These are phyloP conservation scores for Eucalyptus microcorys DNA, from an alignment of 345 rosid species.

Conservation along the genomic window DNA sequence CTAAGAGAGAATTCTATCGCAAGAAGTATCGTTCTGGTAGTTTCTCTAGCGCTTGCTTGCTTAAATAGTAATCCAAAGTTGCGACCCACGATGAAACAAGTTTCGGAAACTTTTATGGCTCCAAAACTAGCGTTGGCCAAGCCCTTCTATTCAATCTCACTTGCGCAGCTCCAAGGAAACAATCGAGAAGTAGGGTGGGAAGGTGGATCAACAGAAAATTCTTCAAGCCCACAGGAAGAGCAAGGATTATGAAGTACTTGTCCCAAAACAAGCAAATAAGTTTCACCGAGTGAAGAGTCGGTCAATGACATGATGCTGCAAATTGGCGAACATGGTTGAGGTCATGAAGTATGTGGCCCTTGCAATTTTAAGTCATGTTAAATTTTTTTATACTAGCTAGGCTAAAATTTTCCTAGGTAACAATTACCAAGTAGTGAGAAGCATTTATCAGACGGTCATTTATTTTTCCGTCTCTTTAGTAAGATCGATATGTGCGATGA, in stretches of 20 bases:
- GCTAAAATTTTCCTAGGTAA: background rate
- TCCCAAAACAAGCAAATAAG: background rate
- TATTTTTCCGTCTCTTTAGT: background rate
- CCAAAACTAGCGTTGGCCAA: rapidly evolving
- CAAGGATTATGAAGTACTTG: background rate
- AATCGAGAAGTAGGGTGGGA: background rate
- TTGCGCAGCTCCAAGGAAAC: background rate
- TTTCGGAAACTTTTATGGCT: background rate
- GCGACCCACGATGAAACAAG: background rate
- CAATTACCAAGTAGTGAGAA: too few species aligned
- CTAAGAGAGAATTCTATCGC: background rate
- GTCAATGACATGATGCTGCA: background rate
- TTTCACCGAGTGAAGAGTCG: background rate
- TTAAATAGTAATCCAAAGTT: background rate
- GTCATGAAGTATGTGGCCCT: background rate
- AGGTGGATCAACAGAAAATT: background rate
- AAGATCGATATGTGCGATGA: background rate
- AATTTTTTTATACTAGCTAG: background rate
- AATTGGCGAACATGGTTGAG: background rate
- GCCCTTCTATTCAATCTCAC: background rate
- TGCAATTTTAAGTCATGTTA: background rate
- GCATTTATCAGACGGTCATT: too few species aligned
- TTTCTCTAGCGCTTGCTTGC: background rate
- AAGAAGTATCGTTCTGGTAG: background rate
- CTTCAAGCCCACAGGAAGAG: background rate